Conservation (phyloP, 1,284 basidiomycete species). For the Ceratobasidium sp. region DNA sequence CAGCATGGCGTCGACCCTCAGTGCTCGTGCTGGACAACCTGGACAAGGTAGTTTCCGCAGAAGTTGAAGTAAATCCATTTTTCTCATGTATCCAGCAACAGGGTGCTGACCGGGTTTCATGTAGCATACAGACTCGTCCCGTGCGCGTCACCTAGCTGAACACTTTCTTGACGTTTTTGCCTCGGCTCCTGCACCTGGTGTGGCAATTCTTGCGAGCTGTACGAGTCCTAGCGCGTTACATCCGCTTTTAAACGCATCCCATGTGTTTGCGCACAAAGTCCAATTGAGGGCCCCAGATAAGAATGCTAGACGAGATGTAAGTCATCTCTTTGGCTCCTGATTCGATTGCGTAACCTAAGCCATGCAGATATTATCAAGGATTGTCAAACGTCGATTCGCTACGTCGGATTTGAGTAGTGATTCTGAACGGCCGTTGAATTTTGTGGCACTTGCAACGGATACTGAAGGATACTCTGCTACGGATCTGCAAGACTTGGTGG, state of each 20-base stretch:
- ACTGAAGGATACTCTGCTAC: constrained; percentile 94
- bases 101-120: not conserved
- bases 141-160: constrained; percentile 76
- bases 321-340: not conserved
- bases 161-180: constrained; percentile 71
- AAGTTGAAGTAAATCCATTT: constrained; percentile 66
- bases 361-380: constrained; percentile 70
- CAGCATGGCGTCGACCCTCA: constrained; percentile 78
- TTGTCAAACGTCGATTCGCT: constrained; percentile 58
- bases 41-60: constrained; percentile 82
- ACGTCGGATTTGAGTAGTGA: constrained; percentile 61
- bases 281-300: constrained; percentile 80
- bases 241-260: constrained; percentile 72
- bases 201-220: constrained; percentile 83
- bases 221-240: constrained; percentile 78
- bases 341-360: not conserved
- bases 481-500: constrained; percentile 87
- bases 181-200: constrained; percentile 63
- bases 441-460: constrained; percentile 77
- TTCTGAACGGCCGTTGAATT: constrained; percentile 68
- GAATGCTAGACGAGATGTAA: constrained; percentile 78
- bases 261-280: constrained; percentile 85
- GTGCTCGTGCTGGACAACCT: constrained; percentile 94
- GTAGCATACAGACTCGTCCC: constrained; percentile 82
- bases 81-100: not conserved